Percentiles rank a stretch among this genome's conserved stretches.
phyloP scores from a whole-genome alignment of 208 protist species.

The Borovskyia barvae region DNA sequence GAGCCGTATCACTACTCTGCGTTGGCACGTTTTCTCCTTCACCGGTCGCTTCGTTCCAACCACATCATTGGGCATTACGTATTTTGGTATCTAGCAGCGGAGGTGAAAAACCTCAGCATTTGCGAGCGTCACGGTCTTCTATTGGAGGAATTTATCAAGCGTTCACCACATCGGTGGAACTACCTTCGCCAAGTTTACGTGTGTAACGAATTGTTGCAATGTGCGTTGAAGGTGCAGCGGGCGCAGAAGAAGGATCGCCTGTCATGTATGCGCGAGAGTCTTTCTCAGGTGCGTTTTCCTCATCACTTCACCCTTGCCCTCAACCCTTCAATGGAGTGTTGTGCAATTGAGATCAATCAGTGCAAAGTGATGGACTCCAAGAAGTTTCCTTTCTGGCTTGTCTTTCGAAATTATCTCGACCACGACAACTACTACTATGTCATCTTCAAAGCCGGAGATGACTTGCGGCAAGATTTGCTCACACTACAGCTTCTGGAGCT shows the following conservation, averaged over 20 bases:
- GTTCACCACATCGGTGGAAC: conserved; percentile 46
- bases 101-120: conserved; percentile 69
- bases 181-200: conserved; percentile 68
- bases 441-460: conserved; percentile 92
- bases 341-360: conserved; percentile 71
- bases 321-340: conserved; percentile 69
- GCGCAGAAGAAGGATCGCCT: conserved; percentile 56
- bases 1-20: conserved; percentile 82
- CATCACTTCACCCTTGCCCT: conserved; percentile 65
- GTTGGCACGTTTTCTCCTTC: conserved; percentile 67
- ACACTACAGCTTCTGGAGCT: conserved; percentile 92
- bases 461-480: conserved; percentile 94
- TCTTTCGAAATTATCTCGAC: conserved; percentile 87
- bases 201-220: conserved; percentile 49
- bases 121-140: conserved; percentile 81
- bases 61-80: conserved; percentile 80
- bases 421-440: conserved; percentile 55
- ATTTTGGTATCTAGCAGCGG: conserved; percentile 89
- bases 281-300: conserved; percentile 54
- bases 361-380: conserved; percentile 94
- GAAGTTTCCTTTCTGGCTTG: conserved; percentile 91
- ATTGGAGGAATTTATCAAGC: conserved; percentile 76
- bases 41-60: conserved; percentile 61
- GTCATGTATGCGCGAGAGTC: conserved; percentile 33
- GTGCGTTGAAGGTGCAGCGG: conserved; percentile 51